These are phyloP conservation scores for Talaromyces stipitatus DNA, from an alignment of 495 filamentous ascomycete species.

Conservation along the genomic window DNA sequence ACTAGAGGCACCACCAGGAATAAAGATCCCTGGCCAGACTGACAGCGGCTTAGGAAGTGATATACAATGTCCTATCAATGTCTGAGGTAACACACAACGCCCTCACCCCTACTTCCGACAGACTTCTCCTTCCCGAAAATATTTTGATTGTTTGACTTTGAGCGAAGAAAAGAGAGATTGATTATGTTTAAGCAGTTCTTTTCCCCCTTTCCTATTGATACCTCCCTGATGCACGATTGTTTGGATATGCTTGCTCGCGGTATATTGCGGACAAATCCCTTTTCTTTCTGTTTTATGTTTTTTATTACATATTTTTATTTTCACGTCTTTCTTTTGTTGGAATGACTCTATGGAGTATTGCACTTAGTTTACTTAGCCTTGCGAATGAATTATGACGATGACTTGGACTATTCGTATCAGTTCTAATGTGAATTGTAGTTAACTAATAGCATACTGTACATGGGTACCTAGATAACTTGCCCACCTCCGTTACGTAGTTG, in stretches of 20 bases:
- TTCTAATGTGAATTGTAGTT: too few relatives aligned
- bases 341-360: not conserved
- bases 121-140: not conserved
- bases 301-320: not conserved
- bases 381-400: not conserved
- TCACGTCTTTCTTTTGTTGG: constrained; percentile 1
- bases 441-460: too few relatives aligned
- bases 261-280: too few relatives aligned
- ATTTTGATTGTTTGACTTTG: not conserved
- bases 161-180: not conserved
- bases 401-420: too few relatives aligned
- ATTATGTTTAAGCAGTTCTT: not conserved
- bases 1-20: constrained; percentile 3
- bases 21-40: constrained; percentile 3
- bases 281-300: not conserved
- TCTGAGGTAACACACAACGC: not conserved
- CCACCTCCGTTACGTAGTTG: too few relatives aligned
- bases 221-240: not conserved
- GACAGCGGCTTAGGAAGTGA: constrained; percentile 8
- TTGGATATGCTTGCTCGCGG: too few relatives aligned
- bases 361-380: not conserved
- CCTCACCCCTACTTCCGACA: too few relatives aligned
- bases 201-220: constrained; percentile 4
- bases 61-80: constrained; percentile 2
- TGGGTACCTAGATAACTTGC: too few relatives aligned